phyloP scores from a whole-genome alignment of 2,329 filamentous ascomycete genomes.

The Coleophoma eucalyptorum region DNA sequence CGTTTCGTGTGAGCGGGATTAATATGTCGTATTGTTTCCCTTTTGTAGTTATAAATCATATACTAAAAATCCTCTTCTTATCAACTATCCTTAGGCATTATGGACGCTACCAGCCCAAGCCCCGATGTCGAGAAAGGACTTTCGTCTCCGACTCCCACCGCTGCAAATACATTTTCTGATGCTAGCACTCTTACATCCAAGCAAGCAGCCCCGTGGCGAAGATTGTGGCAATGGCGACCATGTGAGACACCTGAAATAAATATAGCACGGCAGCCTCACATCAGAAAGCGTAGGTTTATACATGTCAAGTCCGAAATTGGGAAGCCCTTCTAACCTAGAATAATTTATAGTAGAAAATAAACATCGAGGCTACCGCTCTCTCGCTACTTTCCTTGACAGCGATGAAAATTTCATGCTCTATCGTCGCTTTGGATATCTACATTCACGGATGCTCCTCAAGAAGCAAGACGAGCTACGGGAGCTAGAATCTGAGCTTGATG shows the following conservation, averaged over 20 bases:
- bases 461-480: not conserved
- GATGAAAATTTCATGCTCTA: slow-evolving; percentile 33
- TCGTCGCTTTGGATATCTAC: slow-evolving; percentile 31
- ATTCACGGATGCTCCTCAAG: slow-evolving; percentile 24
- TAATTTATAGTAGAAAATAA: not conserved
- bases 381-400: slow-evolving; percentile 32
- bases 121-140: not conserved
- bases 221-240: not conserved
- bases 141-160: not conserved
- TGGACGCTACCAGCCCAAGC: not conserved
- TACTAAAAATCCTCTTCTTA: not conserved
- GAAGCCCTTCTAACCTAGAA: not conserved
- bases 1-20: too few species aligned
- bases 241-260: not conserved
- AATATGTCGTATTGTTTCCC: too few species aligned
- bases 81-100: not conserved
- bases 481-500: not conserved
- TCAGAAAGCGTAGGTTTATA: not conserved
- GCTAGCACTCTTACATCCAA: not conserved
- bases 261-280: not conserved
- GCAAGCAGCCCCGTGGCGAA: not conserved
- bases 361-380: slow-evolving; percentile 27
- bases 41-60: not conserved
- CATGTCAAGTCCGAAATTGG: not conserved
- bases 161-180: not conserved